Evolutionary conservation across 176 grass and related monocot genomes (phyloP), one percentile per base, ranked within the genome.

Genomic region (Aegilops bicornis): DNA sequence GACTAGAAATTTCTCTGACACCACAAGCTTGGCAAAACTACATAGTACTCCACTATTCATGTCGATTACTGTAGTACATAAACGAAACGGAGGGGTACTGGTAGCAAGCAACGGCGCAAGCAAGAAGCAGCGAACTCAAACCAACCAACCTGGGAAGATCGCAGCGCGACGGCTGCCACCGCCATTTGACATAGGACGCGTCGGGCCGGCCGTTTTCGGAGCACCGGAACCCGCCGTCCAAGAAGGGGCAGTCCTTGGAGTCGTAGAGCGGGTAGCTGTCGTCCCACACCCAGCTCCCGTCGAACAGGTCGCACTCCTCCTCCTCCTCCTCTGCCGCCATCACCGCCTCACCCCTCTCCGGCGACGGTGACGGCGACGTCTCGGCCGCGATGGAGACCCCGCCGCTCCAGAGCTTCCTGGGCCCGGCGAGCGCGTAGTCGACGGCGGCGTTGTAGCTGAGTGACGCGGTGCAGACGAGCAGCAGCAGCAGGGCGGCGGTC

Each of bases 221-320:
- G 91, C 95, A 98, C 47, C 95, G 91, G 83, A 98, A 95, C 0
- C 95, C 95, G 61, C 22, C 69, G 82, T 98, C 93, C 32, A 98
- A 37, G 86, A 98, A 98, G 12, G 83, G 91, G 73, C 93, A 95
- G 59, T 91, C 87, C 82, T 37, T 83, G 24, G 95, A 98, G 7
- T 86, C n/a, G 79, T 98, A 95, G 7, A 95, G 91, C 78, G 95
- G 95, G 82, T 95, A 95, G 4, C 29, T 66, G 29, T 91, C 91
- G 73, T 91, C 95, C 93, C 91, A 93, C 31, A 93, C 86, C 95
- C 95, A 98, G 3, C 89, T 52, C 76, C 95, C 95, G 62, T 98
- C 93, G 74, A 93, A 98, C 95, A 90, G 89, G 86, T 98, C 93
- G 89, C 93, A 98, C 35, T 40, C 84, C 10, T 4, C 71, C 35